Conservation (phyloP, 345 rosid species). For the Acer yangbiense region DNA sequence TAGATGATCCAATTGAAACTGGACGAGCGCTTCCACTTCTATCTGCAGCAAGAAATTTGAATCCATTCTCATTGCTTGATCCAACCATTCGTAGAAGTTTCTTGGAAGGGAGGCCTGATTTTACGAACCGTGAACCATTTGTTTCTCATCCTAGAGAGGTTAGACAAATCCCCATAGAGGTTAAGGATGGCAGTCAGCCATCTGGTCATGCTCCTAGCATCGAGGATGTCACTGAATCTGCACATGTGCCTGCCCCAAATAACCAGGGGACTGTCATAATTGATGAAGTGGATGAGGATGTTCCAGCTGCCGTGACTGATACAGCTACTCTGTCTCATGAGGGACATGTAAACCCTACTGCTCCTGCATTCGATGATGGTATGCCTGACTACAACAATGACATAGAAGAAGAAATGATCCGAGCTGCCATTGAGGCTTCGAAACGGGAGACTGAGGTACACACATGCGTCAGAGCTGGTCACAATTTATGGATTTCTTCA, state of each 20-base stretch:
- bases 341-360: constrained; percentile 39
- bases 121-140: constrained; percentile 47
- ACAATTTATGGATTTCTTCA: not conserved
- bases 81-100: constrained; percentile 46
- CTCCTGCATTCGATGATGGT: constrained; percentile 48
- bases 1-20: constrained; percentile 69
- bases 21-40: constrained; percentile 42
- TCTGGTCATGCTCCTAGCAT: constrained; percentile 64
- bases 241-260: constrained; percentile 45
- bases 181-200: constrained; percentile 57
- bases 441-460: constrained; percentile 67
- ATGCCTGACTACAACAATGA: constrained; percentile 65
- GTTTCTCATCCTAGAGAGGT: constrained; percentile 85
- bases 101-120: constrained; percentile 45
- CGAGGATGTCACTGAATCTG: constrained; percentile 78
- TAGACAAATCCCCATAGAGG: constrained; percentile 88
- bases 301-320: constrained; percentile 35
- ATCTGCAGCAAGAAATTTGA: constrained; percentile 37
- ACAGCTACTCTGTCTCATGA: constrained; percentile 24
- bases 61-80: constrained; percentile 51
- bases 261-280: constrained; percentile 55
- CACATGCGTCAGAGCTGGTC: constrained; percentile 1
- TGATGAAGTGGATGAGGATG: constrained; percentile 63
- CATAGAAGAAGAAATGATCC: constrained; percentile 96
- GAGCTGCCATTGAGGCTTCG: constrained; percentile 99